Evolutionary conservation across 768 basidiomycete genomes (phyloP).

Genomic region (Naematelia encephala): DNA sequence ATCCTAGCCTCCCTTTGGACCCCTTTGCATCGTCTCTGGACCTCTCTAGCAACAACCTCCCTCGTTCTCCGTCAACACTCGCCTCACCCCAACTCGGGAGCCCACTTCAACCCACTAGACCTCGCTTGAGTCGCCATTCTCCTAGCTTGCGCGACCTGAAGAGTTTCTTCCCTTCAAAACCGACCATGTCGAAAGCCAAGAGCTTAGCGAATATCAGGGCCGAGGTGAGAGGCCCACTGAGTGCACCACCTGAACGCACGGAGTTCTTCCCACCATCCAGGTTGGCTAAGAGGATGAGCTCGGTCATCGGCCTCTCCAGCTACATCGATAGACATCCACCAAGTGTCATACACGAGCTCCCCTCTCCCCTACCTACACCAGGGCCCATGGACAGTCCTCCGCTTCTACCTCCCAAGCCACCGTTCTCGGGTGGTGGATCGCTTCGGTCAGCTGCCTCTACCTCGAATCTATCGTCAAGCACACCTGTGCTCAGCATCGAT

Average conservation of each 20-base stretch:
- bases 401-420: constrained; percentile 38
- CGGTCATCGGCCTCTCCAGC: constrained; percentile 1
- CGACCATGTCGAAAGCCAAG: constrained; percentile 31
- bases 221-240: constrained; percentile 8
- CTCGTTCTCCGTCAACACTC: background rate
- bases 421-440: constrained; percentile 22
- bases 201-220: constrained; percentile 32
- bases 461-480: constrained; percentile 12
- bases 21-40: constrained; percentile 39
- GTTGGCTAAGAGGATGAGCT: constrained; percentile 22
- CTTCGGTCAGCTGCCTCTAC: constrained; percentile 15
- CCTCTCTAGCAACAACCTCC: constrained; percentile 20
- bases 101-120: constrained; percentile 8
- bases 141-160: constrained; percentile 39
- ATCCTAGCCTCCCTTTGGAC: constrained; percentile 23
- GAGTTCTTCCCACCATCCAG: constrained; percentile 16
- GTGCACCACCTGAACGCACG: constrained; percentile 11
- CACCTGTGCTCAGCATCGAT: constrained; percentile 2
- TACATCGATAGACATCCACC: background rate
- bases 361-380: background rate
- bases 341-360: background rate
- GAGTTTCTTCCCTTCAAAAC: constrained; percentile 25
- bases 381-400: constrained; percentile 38
- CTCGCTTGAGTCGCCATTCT: constrained; percentile 24
- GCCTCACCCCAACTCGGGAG: background rate